Conservation (phyloP, 352 stramenopile species). For the Pythium volutum region DNA sequence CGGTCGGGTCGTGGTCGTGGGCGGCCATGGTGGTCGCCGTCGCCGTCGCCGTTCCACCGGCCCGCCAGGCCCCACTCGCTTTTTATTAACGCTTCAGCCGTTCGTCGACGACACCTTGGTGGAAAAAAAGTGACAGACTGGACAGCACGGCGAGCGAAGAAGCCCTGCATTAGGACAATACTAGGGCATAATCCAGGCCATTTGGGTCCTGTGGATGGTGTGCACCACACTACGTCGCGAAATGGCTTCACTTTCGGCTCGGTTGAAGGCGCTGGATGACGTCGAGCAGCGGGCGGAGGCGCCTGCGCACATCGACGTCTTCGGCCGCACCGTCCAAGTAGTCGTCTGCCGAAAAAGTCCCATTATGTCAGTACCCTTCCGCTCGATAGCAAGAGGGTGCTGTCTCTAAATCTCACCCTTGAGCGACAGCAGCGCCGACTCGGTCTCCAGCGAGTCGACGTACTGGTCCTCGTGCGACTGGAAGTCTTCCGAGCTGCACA, state of each 20-base stretch:
- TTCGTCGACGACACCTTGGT: background rate
- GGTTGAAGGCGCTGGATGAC: conserved; percentile 33
- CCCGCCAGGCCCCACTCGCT: background rate
- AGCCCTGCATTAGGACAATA: background rate
- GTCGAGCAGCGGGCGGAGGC: conserved; percentile 70
- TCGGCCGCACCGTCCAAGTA: conserved; percentile 62
- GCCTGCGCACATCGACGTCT: conserved; percentile 64
- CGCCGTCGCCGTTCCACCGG: too few relatives aligned
- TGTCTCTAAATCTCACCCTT: conserved; percentile 34
- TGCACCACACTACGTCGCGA: conserved; percentile 2
- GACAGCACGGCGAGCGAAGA: background rate
- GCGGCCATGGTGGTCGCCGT: conserved; percentile 31
- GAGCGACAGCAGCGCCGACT: conserved; percentile 48
- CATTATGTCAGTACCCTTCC: background rate
- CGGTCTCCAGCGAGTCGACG: conserved; percentile 58
- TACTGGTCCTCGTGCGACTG: conserved; percentile 59
- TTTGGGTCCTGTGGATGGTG: background rate
- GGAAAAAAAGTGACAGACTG: background rate
- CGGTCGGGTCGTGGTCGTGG: conserved; percentile 54
- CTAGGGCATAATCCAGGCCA: conserved; percentile 5
- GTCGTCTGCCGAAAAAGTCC: conserved; percentile 37
- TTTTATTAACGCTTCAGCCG: background rate
- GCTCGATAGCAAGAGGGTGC: background rate
- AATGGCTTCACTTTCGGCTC: conserved; percentile 21
- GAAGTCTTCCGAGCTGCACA: conserved; percentile 86